Evolutionary conservation across 2,329 filamentous ascomycete genomes (phyloP).

Genomic region (Penicillium sp.): DNA sequence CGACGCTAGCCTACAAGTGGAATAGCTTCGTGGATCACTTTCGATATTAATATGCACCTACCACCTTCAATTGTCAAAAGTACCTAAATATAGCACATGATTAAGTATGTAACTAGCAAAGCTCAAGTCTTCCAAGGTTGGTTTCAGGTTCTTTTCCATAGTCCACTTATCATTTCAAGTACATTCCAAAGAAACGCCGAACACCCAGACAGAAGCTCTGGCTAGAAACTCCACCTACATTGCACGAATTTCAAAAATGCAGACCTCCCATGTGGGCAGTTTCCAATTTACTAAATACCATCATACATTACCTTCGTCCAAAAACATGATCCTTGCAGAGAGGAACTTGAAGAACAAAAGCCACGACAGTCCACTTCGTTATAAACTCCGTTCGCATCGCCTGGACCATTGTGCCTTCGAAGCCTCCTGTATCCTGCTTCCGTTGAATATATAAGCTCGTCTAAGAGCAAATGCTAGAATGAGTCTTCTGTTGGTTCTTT

Average conservation of each 20-base stretch:
- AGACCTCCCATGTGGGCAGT: background rate
- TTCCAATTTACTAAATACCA: background rate
- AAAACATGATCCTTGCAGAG: background rate
- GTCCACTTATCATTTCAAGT: too few species aligned
- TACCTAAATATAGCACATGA: background rate
- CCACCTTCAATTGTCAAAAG: background rate
- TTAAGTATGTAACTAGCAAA: background rate
- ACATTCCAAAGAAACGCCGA: background rate
- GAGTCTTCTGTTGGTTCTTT: background rate
- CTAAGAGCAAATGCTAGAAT: background rate
- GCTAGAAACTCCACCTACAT: background rate
- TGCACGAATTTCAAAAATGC: too few species aligned
- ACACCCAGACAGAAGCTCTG: background rate
- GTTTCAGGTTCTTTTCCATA: background rate
- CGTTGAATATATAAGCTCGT: background rate
- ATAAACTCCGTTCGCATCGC: too few species aligned
- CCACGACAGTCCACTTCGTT: background rate
- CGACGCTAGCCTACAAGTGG: conserved; percentile 15
- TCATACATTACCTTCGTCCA: background rate
- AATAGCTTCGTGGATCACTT: conserved; percentile 5
- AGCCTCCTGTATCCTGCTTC: too few species aligned
- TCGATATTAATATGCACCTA: conserved; percentile 5
- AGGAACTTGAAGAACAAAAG: background rate
- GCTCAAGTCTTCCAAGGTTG: background rate
- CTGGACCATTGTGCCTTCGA: background rate